A percentile compares a stretch with the other conserved stretches of the same genome.
Conservation (phyloP, 441 rosid species). For the Croton setiger region DNA sequence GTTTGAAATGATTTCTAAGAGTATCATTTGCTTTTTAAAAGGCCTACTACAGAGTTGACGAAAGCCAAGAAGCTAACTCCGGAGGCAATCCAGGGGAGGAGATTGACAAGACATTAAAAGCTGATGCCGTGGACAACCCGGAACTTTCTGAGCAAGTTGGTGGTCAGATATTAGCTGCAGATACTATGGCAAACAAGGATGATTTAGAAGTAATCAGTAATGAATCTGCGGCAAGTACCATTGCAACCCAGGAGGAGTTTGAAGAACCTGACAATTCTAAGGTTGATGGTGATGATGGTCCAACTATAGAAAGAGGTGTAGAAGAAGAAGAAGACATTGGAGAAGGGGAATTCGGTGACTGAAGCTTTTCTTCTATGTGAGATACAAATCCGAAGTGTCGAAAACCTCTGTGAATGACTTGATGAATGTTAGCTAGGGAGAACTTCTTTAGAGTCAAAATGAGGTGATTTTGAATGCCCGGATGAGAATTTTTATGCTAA, state of each 20-base stretch:
- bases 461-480: not conserved
- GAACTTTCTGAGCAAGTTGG: not conserved
- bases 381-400: not conserved
- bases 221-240: slow-evolving; percentile 18
- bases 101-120: slow-evolving; percentile 1
- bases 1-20: not conserved
- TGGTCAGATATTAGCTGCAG: slow-evolving; percentile 19
- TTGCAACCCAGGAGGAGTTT: slow-evolving; percentile 15
- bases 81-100: slow-evolving; percentile 3
- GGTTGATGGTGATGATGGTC: not conserved
- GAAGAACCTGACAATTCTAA: slow-evolving; percentile 23
- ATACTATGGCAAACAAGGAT: slow-evolving; percentile 8
- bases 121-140: slow-evolving; percentile 12
- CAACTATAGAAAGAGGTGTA: not conserved
- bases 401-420: slow-evolving; percentile 3
- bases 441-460: not conserved
- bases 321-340: slow-evolving; percentile 24
- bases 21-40: slow-evolving; percentile 19
- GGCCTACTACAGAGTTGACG: slow-evolving; percentile 62
- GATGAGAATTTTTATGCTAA: not conserved
- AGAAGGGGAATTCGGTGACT: slow-evolving; percentile 20
- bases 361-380: not conserved
- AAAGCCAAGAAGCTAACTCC: slow-evolving; percentile 29
- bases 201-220: slow-evolving; percentile 8
- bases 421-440: not conserved